These are phyloP conservation scores for Schwanniomyces vanrijiae DNA, from an alignment of 805 yeast genomes.

Conservation along the genomic window DNA sequence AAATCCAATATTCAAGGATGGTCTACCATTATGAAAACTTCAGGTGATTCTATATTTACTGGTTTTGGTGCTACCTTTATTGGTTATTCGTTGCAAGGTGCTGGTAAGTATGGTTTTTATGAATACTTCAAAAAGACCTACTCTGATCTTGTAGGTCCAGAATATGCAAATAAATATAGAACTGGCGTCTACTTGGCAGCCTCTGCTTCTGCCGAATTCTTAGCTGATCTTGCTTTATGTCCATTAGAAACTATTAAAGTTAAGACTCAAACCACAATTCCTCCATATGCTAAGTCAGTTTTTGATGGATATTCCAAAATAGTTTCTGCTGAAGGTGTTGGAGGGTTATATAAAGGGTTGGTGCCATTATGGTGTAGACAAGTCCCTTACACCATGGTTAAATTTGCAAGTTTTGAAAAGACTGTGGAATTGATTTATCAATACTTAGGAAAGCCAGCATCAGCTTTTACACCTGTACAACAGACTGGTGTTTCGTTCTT, in stretches of 20 bases:
- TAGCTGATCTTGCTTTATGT: conserved; percentile 88
- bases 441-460: conserved; percentile 68
- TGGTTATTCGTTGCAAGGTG: conserved; percentile 95
- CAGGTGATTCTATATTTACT: conserved; percentile 80
- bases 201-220: conserved; percentile 89
- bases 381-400: conserved; percentile 98
- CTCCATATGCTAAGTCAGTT: conserved; percentile 71
- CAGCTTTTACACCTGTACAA: conserved; percentile 65
- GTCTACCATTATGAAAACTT: conserved; percentile 65
- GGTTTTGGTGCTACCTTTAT: conserved; percentile 91
- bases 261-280: conserved; percentile 88
- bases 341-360: conserved; percentile 81
- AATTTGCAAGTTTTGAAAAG: conserved; percentile 92
- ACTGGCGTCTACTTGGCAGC: conserved; percentile 79
- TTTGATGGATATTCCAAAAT: conserved; percentile 68
- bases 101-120: conserved; percentile 95
- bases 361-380: conserved; percentile 95
- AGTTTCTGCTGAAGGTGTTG: conserved; percentile 65
- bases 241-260: conserved; percentile 96
- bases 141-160: conserved; percentile 64
- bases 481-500: conserved; percentile 94
- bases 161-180: conserved; percentile 58
- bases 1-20: conserved; percentile 81
- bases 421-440: conserved; percentile 80
- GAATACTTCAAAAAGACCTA: conserved; percentile 86